Evolutionary conservation across 208 protist species (phyloP).

Genomic region (Trypanosoma vivax): DNA sequence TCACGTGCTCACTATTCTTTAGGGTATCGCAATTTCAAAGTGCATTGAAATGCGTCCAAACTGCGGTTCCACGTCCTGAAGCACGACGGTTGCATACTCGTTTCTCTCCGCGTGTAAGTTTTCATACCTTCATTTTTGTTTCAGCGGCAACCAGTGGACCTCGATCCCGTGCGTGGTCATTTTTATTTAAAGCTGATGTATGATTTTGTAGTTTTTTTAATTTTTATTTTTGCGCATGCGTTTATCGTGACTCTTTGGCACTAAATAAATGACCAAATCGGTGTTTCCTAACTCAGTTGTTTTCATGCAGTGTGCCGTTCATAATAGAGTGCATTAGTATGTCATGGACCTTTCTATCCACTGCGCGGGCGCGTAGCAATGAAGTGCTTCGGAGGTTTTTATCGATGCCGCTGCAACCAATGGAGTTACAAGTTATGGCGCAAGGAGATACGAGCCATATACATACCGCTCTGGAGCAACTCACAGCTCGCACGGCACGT

Average conservation of each 20-base stretch:
- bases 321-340: constrained; percentile 9
- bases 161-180: not conserved
- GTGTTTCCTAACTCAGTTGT: constrained; percentile 17
- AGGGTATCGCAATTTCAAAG: no score
- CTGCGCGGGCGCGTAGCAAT: not conserved
- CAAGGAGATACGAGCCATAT: constrained; percentile 17
- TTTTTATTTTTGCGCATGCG: constrained; percentile 1
- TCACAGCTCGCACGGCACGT: constrained; percentile 67
- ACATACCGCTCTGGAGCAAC: constrained; percentile 30
- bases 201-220: not conserved
- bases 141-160: not conserved
- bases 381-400: constrained; percentile 32
- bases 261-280: no score
- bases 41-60: no score
- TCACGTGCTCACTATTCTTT: no score
- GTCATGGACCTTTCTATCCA: constrained; percentile 17
- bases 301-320: constrained; percentile 3
- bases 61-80: no score
- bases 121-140: no score
- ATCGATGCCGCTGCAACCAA: constrained; percentile 30
- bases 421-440: constrained; percentile 38
- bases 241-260: no score
- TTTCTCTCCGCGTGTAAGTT: no score
- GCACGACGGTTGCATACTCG: no score
- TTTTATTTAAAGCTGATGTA: no score